Conservation (phyloP, 2,329 filamentous ascomycete genomes). For the Neoarthrinium moseri region DNA sequence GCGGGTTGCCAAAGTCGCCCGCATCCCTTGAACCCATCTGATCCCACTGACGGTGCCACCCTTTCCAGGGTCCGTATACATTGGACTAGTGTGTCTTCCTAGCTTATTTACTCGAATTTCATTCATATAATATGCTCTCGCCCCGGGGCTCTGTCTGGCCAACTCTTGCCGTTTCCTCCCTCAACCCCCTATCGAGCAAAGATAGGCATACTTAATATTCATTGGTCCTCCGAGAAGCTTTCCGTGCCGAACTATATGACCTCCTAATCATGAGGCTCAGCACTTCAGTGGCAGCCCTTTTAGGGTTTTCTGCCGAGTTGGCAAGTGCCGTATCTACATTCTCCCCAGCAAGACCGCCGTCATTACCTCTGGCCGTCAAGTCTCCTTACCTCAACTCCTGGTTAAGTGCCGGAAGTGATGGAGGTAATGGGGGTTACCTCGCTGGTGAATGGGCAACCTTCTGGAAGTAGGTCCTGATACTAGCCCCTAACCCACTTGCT, state of each 20-base stretch:
- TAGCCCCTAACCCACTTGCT: neutral
- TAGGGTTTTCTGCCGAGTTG: slow-evolving; percentile 25
- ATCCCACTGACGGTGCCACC: slow-evolving; percentile 2
- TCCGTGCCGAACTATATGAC: no score
- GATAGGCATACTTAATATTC: neutral
- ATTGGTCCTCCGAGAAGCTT: neutral
- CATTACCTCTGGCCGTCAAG: slow-evolving; percentile 70
- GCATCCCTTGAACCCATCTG: slow-evolving; percentile 2
- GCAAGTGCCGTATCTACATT: slow-evolving; percentile 51
- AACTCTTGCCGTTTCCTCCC: neutral
- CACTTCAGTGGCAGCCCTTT: slow-evolving; percentile 19
- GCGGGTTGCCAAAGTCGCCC: neutral
- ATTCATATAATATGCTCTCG: slow-evolving; percentile 1
- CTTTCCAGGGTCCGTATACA: neutral
- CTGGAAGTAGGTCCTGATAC: slow-evolving; percentile 57
- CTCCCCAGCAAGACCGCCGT: slow-evolving; percentile 62
- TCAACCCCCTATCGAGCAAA: neutral
- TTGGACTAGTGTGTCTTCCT: slow-evolving; percentile 1
- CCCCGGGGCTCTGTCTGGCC: neutral
- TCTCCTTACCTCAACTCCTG: slow-evolving; percentile 74
- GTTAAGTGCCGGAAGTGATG: slow-evolving; percentile 60
- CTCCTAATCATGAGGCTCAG: slow-evolving; percentile 23
- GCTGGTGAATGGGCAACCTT: slow-evolving; percentile 69
- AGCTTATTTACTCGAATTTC: no score
- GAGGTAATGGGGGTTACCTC: slow-evolving; percentile 64